Evolutionary conservation across 129 eudicot genomes (phyloP).

Genomic region (Cynara cardunculus): DNA sequence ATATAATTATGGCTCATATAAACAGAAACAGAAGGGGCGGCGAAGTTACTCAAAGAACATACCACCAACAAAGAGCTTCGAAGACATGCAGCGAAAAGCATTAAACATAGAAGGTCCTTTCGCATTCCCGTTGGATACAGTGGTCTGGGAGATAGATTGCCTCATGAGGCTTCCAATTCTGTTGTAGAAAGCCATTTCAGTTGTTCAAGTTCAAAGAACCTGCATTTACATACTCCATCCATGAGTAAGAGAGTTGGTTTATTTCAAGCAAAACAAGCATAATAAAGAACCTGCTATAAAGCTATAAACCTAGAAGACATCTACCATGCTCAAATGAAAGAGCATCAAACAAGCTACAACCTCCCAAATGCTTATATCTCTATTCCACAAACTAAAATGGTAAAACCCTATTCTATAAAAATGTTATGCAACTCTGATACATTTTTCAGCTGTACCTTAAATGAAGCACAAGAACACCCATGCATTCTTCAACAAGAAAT

Average conservation of each 20-base stretch:
- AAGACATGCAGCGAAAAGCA: conserved; percentile 60
- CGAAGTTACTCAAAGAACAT: not conserved
- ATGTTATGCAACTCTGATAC: not conserved
- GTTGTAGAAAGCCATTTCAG: conserved; percentile 55
- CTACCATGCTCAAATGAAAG: not conserved
- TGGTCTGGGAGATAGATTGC: conserved; percentile 36
- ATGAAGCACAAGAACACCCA: not conserved
- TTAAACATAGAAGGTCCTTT: conserved; percentile 40
- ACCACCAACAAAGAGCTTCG: conserved; percentile 82
- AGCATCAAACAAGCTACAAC: not conserved
- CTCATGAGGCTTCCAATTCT: conserved; percentile 52
- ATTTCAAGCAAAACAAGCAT: not conserved
- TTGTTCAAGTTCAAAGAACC: not conserved
- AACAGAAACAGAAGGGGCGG: not conserved
- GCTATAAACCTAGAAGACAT: not conserved
- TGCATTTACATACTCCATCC: not conserved
- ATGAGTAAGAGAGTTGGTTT: not conserved
- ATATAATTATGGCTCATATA: not conserved
- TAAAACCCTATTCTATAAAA: not conserved
- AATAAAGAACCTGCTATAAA: not conserved
- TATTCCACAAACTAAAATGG: not conserved
- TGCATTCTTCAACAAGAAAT: not conserved
- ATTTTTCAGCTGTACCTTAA: not conserved
- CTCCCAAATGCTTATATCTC: not conserved
- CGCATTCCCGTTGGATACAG: conserved; percentile 13